phyloP scores from a whole-genome alignment of 2,329 filamentous ascomycete species.

The Phyllosticta citriasiana region DNA sequence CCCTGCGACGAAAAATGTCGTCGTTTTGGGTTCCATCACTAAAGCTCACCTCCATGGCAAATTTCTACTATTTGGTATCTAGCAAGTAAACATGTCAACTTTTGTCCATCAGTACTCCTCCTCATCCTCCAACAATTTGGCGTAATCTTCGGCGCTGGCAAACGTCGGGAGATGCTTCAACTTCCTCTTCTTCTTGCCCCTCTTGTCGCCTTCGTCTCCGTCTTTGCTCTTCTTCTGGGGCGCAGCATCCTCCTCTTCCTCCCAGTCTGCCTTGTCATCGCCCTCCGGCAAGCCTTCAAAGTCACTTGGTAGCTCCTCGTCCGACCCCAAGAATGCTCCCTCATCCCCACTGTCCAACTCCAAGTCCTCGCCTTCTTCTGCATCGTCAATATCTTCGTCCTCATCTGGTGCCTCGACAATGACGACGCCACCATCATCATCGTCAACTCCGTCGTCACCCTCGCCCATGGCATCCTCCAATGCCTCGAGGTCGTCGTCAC shows the following conservation, averaged over 20 bases:
- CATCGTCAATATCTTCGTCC: slow-evolving; percentile 35
- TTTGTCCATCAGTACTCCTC: slow-evolving; percentile 26
- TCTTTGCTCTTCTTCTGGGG: slow-evolving; percentile 30
- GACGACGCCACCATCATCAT: slow-evolving; percentile 37
- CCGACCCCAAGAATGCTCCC: slow-evolving; percentile 44
- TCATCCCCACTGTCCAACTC: slow-evolving; percentile 43
- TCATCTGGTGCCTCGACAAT: slow-evolving; percentile 25
- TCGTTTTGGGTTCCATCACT: background rate
- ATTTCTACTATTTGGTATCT: background rate
- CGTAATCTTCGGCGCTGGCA: slow-evolving; percentile 89
- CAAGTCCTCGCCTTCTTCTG: slow-evolving; percentile 29
- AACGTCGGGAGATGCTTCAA: slow-evolving; percentile 86
- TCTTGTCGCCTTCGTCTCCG: slow-evolving; percentile 22
- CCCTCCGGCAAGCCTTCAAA: slow-evolving; percentile 31
- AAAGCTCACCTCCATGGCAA: background rate
- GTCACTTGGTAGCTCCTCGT: slow-evolving; percentile 45
- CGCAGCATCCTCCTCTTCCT: slow-evolving; percentile 30
- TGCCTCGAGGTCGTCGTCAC: slow-evolving; percentile 46
- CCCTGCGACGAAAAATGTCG: background rate
- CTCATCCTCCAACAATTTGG: slow-evolving; percentile 67
- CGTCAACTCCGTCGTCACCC: slow-evolving; percentile 38
- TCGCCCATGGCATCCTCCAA: slow-evolving; percentile 39
- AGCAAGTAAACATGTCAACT: background rate
- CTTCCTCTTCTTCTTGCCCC: slow-evolving; percentile 61
- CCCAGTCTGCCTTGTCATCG: slow-evolving; percentile 36